These are phyloP conservation scores for Nakazawaea sp. DNA, from an alignment of 805 yeast genomes.

Conservation along the genomic window DNA sequence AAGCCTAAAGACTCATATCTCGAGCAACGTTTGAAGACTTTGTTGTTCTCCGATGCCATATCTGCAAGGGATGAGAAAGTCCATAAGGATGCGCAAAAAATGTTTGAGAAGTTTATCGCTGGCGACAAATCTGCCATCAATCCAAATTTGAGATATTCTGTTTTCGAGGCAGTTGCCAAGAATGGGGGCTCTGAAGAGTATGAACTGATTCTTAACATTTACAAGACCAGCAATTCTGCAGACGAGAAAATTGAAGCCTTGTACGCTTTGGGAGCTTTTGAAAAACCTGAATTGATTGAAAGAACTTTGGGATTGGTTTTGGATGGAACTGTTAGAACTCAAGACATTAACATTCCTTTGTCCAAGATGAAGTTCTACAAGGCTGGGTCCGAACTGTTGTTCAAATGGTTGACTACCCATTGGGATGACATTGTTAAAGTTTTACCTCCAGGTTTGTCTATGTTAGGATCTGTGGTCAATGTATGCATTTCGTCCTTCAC, in stretches of 20 bases:
- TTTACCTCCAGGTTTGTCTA: slow-evolving; percentile 78
- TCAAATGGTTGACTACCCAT: slow-evolving; percentile 62
- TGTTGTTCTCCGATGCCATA: slow-evolving; percentile 31
- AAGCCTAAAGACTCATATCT: slow-evolving; percentile 43
- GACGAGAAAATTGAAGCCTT: slow-evolving; percentile 46
- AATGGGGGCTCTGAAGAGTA: slow-evolving; percentile 35
- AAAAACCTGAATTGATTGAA: slow-evolving; percentile 6
- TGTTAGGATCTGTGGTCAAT: slow-evolving; percentile 74
- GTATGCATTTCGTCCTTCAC: slow-evolving; percentile 33
- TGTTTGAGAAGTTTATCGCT: slow-evolving; percentile 28
- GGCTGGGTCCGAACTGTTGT: slow-evolving; percentile 61
- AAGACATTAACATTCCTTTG: slow-evolving; percentile 55
- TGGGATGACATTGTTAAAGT: slow-evolving; percentile 63
- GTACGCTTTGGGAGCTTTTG: slow-evolving; percentile 7
- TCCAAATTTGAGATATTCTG: slow-evolving; percentile 39
- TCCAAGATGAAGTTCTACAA: slow-evolving; percentile 58
- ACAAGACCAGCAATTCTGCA: slow-evolving; percentile 48
- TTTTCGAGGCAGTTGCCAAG: slow-evolving; percentile 37
- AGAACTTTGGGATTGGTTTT: slow-evolving; percentile 23
- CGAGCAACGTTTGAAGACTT: slow-evolving; percentile 36
- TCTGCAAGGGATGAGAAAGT: slow-evolving; percentile 24
- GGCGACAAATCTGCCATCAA: slow-evolving; percentile 41
- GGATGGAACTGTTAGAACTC: slow-evolving; percentile 66
- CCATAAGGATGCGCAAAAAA: slow-evolving; percentile 24
- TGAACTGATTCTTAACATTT: slow-evolving; percentile 53